These are phyloP conservation scores for Mentha longifolia DNA, from an alignment of 257 asterid species.

Conservation along the genomic window DNA sequence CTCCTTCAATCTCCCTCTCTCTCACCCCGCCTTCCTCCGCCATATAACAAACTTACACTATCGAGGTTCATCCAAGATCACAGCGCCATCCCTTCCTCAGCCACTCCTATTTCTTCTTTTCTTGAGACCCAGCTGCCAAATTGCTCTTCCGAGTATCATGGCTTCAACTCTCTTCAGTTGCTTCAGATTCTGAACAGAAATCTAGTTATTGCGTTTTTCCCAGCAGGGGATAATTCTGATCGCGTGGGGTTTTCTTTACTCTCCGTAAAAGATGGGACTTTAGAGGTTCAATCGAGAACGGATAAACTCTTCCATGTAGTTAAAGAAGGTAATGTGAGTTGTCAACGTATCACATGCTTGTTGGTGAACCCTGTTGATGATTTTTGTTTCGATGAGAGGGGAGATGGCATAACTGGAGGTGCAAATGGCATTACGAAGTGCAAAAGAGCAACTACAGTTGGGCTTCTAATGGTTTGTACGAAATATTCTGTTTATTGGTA, in stretches of 20 bases:
- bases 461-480: conserved; percentile 67
- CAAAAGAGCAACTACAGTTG: conserved; percentile 38
- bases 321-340: conserved; percentile 43
- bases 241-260: conserved; percentile 62
- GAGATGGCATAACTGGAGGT: background rate
- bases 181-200: conserved; percentile 45
- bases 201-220: conserved; percentile 52
- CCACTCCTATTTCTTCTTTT: conserved; percentile 44
- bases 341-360: conserved; percentile 48
- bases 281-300: conserved; percentile 33
- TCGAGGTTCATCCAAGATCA: conserved; percentile 48
- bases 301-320: conserved; percentile 27
- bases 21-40: conserved; percentile 62
- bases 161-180: conserved; percentile 59
- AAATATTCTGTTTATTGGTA: conserved; percentile 72
- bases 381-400: conserved; percentile 21
- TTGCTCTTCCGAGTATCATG: conserved; percentile 44
- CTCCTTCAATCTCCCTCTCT: conserved; percentile 51
- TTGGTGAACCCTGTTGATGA: conserved; percentile 41
- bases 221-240: conserved; percentile 68
- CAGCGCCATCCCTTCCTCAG: conserved; percentile 36
- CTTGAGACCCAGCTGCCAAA: conserved; percentile 41
- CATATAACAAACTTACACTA: conserved; percentile 46
- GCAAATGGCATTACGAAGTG: background rate
- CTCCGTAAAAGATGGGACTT: conserved; percentile 37